Conservation (phyloP, 306 rosid genomes). For the Gastrolobium bilobum region DNA sequence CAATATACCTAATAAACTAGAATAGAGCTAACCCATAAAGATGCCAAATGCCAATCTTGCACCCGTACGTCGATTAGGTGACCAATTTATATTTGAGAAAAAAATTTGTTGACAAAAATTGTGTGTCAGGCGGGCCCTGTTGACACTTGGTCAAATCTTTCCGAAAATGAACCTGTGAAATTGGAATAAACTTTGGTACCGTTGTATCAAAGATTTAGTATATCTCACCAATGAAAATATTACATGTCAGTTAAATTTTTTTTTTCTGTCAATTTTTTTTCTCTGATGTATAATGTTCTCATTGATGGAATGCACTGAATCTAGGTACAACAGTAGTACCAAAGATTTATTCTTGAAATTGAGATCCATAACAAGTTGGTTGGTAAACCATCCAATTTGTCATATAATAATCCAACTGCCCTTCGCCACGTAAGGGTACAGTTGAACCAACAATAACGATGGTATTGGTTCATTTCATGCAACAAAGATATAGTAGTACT, state of each 20-base stretch:
- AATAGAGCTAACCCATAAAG: background rate
- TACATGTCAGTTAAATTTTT: too few relatives aligned
- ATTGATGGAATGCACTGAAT: too few relatives aligned
- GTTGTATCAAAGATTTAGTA: too few relatives aligned
- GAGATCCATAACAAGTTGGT: background rate
- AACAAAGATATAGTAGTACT: too few relatives aligned
- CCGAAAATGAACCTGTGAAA: background rate
- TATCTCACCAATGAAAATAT: too few relatives aligned
- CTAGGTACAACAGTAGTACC: too few relatives aligned
- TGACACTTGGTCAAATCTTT: background rate
- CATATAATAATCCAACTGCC: background rate
- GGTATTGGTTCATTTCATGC: background rate
- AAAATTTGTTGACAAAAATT: constrained; percentile 42
- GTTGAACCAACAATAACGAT: background rate
- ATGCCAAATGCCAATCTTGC: background rate
- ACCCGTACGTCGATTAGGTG: background rate
- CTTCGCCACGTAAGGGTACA: background rate
- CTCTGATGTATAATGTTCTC: too few relatives aligned
- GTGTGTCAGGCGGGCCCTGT: background rate
- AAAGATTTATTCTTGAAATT: too few relatives aligned
- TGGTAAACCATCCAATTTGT: constrained; percentile 8
- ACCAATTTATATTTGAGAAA: background rate
- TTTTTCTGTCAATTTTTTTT: too few relatives aligned
- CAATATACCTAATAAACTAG: background rate
- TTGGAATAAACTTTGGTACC: too few relatives aligned